Base-by-base conservation (phyloP, 345 rosid species). In the Litchi chinensis region DNA sequence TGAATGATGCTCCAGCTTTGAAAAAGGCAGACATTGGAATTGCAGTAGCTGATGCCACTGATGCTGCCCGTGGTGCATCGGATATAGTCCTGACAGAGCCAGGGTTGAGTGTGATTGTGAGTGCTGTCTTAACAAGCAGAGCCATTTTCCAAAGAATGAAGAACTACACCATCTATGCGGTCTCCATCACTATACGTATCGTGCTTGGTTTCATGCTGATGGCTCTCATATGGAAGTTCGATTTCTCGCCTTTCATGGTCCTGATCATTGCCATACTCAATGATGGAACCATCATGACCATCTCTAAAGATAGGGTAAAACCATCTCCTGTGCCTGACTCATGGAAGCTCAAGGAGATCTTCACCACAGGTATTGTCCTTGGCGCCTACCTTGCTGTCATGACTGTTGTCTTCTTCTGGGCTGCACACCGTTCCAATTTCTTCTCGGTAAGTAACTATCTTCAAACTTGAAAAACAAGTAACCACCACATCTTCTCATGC, bases 131-230 rank as follows among this genome's bases (percentile, higher is more conserved):
- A 75, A 93, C 98, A 32, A 95, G 98, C 81, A 86, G 98, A 78
- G 98, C 98, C 48, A 95, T 93, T 83, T 95, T 95, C 80, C 98
- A 95, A 82, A 88, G 98, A 79, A 95, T 95, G 98, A 95, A 95
- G 86, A 95, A 95, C 84, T 95, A 95, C 88, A 95, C 98, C 70
- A 95, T 95, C 75, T 95, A 95, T 84, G 98, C 98, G 10, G 98
- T 95, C 69, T 93, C 98, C 19, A 91, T 95, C 63, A 95, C 98
- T 0, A 92, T 95, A 74, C 95, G 98, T 80, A 89, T 95, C 46
- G 98, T 95, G 77, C 77, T 93, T 50, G 98, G 98, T 19, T 95
- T 95, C 76, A 56, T 91, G 90, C 90, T 95, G 57, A 88, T 95
- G 54, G 98, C 98, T 68, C 97, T 95, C 6, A 92, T 95, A 46